Base-by-base conservation (phyloP, 352 stramenopile genomes). In the Pelagophyceae sp. region DNA sequence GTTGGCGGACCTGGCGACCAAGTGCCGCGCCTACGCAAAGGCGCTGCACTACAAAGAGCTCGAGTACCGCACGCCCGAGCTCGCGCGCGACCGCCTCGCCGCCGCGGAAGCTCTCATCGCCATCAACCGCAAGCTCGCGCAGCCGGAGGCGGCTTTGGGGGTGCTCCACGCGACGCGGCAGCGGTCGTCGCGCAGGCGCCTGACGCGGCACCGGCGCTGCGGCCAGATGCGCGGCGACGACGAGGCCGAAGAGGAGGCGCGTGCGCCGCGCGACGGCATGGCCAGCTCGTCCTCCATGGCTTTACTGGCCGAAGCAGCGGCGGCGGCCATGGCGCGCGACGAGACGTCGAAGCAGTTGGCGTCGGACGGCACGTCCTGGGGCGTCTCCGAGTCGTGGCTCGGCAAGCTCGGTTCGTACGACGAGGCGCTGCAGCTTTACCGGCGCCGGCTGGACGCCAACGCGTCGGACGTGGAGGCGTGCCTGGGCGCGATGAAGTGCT, bases 91-190 rank as follows among this genome's bases (percentile, higher is more conserved):
- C 33, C 37, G 75, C 27, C 45, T 45, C 75, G 75, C 67, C 37
- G 75, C 93, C 81, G 95, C 98, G n/a, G 96, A 99, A 80, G 89
- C 90, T 51, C 87, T 99, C 0, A 99, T 99, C 61, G 95, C 93
- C 45, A 98, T 99, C 64, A 99, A 99, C 85, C 98, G 98, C 72
- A 97, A 99, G 83, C 82, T 99, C 0, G 94, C 95, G 17, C 82
- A 94, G 65, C 90, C 93, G 0, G 95, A 99, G 80, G 95, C 95
- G 20, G 96, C 96, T 19, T 86, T 97, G 19, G 96, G 96, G n/a
- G 95, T 99, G 20, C 78, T 99, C 0, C 98, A 98, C 83, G 95
- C 95, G 19, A 74, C 67, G 33, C 51, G 89, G 80, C 85, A 88
- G 71, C 87, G 91, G 61, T 38, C 65, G 50, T 29, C 2, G 15